These are phyloP conservation scores for Pisolithus marmoratus DNA, from an alignment of 768 basidiomycete species.

Conservation along the genomic window DNA sequence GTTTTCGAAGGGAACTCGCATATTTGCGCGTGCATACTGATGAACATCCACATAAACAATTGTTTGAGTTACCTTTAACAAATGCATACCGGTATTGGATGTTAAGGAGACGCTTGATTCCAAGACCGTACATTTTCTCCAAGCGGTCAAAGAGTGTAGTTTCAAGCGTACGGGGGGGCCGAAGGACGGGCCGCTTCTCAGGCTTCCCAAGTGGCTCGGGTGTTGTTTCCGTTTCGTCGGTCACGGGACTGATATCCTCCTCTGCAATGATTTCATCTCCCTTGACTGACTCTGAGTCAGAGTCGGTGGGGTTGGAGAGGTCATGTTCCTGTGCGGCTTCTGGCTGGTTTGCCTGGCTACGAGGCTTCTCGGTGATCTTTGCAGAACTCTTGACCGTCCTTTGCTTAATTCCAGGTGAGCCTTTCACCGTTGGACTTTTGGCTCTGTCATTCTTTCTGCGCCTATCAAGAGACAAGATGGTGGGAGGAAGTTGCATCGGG, in stretches of 20 bases:
- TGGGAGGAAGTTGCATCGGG: constrained; percentile 94
- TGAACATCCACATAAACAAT: not conserved
- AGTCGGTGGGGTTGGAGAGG: constrained; percentile 4
- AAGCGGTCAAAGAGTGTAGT: constrained; percentile 90
- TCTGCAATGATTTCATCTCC: constrained; percentile 17
- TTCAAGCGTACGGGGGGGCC: constrained; percentile 70
- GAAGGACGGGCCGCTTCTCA: constrained; percentile 25
- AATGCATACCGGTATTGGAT: constrained; percentile 76
- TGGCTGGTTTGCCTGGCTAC: not conserved
- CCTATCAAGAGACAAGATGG: constrained; percentile 65
- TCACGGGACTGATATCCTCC: constrained; percentile 7
- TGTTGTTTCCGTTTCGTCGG: constrained; percentile 1
- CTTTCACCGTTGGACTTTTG: constrained; percentile 1
- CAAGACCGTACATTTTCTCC: constrained; percentile 78
- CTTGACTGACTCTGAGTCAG: constrained; percentile 14
- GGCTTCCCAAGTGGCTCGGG: constrained; percentile 3
- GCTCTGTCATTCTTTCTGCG: constrained; percentile 27
- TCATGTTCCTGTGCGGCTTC: not conserved
- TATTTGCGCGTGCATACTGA: constrained; percentile 83
- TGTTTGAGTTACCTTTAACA: not conserved
- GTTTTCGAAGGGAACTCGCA: constrained; percentile 81
- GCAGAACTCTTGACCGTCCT: not conserved
- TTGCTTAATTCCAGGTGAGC: not conserved
- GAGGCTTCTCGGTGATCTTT: not conserved
- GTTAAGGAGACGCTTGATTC: constrained; percentile 81